Evolutionary conservation across 768 basidiomycete genomes (phyloP).

Genomic region (Suillus sp.): DNA sequence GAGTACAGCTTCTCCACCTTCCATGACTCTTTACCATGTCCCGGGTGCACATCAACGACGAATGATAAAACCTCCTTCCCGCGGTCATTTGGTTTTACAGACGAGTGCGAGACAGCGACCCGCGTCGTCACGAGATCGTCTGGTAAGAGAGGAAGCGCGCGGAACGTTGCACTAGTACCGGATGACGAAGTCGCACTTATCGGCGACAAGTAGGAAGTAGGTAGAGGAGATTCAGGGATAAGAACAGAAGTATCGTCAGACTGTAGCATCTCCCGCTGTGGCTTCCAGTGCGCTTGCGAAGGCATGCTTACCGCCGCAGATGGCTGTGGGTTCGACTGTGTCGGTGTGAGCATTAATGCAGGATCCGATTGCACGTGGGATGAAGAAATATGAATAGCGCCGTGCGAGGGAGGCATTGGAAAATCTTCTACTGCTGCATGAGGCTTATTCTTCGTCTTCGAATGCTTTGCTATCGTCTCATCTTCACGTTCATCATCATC

Average conservation of each 20-base stretch:
- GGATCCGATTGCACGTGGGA: conserved; percentile 5
- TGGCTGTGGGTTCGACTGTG: conserved; percentile 26
- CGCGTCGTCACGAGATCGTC: conserved; percentile 73
- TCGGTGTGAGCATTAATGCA: conserved; percentile 14
- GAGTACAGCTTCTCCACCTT: conserved; percentile 93
- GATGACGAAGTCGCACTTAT: conserved; percentile 26
- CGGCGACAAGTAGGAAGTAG: conserved; percentile 33
- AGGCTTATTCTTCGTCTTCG: conserved; percentile 31
- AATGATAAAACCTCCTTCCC: conserved; percentile 94
- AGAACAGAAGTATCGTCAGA: conserved; percentile 21
- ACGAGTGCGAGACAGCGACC: conserved; percentile 74
- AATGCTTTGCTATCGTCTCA: conserved; percentile 17
- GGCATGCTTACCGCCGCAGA: conserved; percentile 11
- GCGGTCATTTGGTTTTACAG: conserved; percentile 85
- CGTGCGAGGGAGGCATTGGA: conserved; percentile 46
- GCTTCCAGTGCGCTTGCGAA: conserved; percentile 28
- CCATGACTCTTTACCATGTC: conserved; percentile 71
- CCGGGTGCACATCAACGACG: conserved; percentile 73
- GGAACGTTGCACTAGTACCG: conserved; percentile 51
- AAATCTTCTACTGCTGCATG: conserved; percentile 53
- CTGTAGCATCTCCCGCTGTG: conserved; percentile 25
- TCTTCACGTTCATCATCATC: conserved; percentile 39
- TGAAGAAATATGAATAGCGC: conserved; percentile 17
- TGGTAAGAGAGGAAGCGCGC: conserved; percentile 69
- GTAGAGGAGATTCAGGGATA: conserved; percentile 33